A percentile compares a stretch with the other conserved stretches of the same genome.
phyloP scores from a whole-genome alignment of 1,284 basidiomycete species.

The Fereydounia khargensis region DNA sequence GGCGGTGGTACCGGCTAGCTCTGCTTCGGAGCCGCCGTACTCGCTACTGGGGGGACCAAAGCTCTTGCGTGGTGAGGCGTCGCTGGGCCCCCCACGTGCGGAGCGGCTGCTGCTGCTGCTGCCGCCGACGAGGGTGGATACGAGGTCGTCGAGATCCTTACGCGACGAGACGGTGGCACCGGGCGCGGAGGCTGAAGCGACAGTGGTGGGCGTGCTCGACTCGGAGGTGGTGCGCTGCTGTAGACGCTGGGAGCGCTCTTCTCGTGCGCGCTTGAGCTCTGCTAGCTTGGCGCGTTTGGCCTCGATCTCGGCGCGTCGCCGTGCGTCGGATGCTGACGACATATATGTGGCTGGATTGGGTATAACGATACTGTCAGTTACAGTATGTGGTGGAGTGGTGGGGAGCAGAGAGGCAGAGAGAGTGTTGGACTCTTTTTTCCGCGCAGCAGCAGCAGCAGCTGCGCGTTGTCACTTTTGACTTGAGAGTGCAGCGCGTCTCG shows the following conservation, averaged over 20 bases:
- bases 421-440: no score
- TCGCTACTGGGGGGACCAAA: slow-evolving; percentile 20
- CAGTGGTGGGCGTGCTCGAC: no score
- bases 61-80: slow-evolving; percentile 17
- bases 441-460: no score
- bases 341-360: no score
- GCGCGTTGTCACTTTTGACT: no score
- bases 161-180: no score
- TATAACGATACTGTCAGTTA: no score
- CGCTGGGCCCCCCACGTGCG: background rate
- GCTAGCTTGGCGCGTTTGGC: slow-evolving; percentile 85
- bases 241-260: slow-evolving; percentile 62
- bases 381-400: no score
- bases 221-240: slow-evolving; percentile 7
- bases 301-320: slow-evolving; percentile 77
- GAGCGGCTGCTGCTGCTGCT: background rate
- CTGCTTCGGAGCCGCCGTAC: slow-evolving; percentile 28
- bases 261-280: slow-evolving; percentile 72
- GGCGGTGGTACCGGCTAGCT: slow-evolving; percentile 6
- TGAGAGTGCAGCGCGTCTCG: no score
- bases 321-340: slow-evolving; percentile 43
- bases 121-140: slow-evolving; percentile 38
- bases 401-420: no score
- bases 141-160: slow-evolving; percentile 50
- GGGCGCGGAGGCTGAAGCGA: no score